Evolutionary conservation across 75 land plant species (phyloP), one percentile per base, ranked within the genome.

Genomic region (Azolla pinnata): DNA sequence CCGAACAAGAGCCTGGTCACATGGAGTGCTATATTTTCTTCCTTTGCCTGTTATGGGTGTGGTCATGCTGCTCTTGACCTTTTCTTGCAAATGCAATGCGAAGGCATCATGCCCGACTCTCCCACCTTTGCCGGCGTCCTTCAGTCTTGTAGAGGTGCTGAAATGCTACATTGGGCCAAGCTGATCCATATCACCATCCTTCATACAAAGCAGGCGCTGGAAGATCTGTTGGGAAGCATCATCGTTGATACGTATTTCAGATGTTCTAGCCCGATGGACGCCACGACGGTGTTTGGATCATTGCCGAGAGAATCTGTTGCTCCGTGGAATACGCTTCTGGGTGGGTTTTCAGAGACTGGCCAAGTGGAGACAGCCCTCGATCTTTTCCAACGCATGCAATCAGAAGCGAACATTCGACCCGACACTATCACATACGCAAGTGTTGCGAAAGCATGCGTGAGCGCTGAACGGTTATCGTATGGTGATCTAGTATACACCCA

Each of bases 291-390:
- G 4, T 54, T 54, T 31, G 2, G 49, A 14, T 2, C 21, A 23
- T 46, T 46, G 14, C 49, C 49, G 17, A 46, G 17, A 46, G 2
- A 14, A 34, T 70, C 77, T 64, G 44, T 55, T 12, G 59, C 65
- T 16, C 28, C 45, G 9, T 80, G 79, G 79, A 80, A 76, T 69
- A 76, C 56, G 33, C 61, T 64, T 16, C 76, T 80, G 33, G 64
- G 46, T 28, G 79, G 83, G 16, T 52, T 67, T 24, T 67, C 68
- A 31, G 62, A 80, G 45, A 64, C 72, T 56, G 83, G 69, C 61
- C 54, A 20, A 18, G 63, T 67, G 20, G 71, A 77, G 42, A 68
- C 73, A 16, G 76, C 74, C 57, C 25, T 81, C 4, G 62, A 70
- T 30, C 44, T 69, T 19, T 81, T 73, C 42, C 38, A 57, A 21